Percentiles rank a stretch among this genome's conserved stretches.
Conservation (phyloP, 805 yeast species). For the Wickerhamomyces alni region DNA sequence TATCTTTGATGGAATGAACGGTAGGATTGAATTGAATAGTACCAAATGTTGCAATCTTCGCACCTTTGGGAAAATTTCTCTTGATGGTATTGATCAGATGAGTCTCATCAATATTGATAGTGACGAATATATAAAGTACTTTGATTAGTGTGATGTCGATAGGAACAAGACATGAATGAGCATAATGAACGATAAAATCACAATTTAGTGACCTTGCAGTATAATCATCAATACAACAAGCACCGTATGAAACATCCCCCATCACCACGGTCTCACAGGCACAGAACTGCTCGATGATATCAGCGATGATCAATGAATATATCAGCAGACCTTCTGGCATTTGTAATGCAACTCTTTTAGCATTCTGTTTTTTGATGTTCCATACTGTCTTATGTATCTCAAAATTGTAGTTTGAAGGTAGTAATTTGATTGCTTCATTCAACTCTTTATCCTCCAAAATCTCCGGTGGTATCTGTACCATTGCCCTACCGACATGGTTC, state of each 20-base stretch:
- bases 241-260: slow-evolving; percentile 99
- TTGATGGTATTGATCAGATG: slow-evolving; percentile 76
- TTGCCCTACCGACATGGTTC: slow-evolving; percentile 46
- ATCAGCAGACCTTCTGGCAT: slow-evolving; percentile 96
- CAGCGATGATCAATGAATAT: slow-evolving; percentile 84
- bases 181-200: slow-evolving; percentile 93
- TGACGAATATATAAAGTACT: slow-evolving; percentile 92
- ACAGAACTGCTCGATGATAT: slow-evolving; percentile 89
- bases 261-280: slow-evolving; percentile 80
- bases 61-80: slow-evolving; percentile 58
- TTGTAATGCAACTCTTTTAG: slow-evolving; percentile 85
- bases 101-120: slow-evolving; percentile 78
- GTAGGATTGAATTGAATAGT: slow-evolving; percentile 97
- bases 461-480: slow-evolving; percentile 86
- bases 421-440: slow-evolving; percentile 72
- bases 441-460: slow-evolving; percentile 74
- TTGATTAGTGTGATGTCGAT: slow-evolving; percentile 87
- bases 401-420: slow-evolving; percentile 91
- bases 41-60: slow-evolving; percentile 79
- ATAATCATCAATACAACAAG: slow-evolving; percentile 95
- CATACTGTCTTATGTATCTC: slow-evolving; percentile 94
- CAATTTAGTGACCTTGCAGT: slow-evolving; percentile 92
- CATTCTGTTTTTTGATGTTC: slow-evolving; percentile 72
- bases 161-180: slow-evolving; percentile 95
- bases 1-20: slow-evolving; percentile 68